A percentile compares a stretch with the other conserved stretches of the same genome.
Evolutionary conservation across 805 yeast species (phyloP).

Genomic region (Schwanniomyces polymorphus): DNA sequence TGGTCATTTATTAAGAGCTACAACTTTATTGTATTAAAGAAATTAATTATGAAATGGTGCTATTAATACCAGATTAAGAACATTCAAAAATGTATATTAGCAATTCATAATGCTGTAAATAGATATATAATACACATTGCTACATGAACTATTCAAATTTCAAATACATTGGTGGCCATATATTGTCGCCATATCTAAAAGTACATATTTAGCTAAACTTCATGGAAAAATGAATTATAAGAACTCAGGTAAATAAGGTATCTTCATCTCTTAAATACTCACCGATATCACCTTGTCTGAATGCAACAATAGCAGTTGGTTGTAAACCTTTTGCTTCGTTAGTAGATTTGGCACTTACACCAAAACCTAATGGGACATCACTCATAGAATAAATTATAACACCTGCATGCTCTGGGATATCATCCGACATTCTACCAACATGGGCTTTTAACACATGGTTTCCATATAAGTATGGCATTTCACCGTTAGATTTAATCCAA

Average conservation of each 20-base stretch:
- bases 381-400: conserved; percentile 87
- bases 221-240: not conserved
- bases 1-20: conserved; percentile 30
- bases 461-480: conserved; percentile 97
- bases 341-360: conserved; percentile 90
- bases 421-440: conserved; percentile 94
- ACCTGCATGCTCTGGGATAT: conserved; percentile 97
- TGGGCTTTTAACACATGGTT: conserved; percentile 97
- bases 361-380: conserved; percentile 93
- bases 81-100: not conserved
- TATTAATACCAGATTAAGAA: not conserved
- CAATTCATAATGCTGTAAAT: conserved; percentile 6
- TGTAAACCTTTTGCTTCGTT: conserved; percentile 82
- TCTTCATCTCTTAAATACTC: conserved; percentile 98
- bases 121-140: conserved; percentile 3
- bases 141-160: not conserved
- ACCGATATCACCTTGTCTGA: conserved; percentile 96
- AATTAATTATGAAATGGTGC: not conserved
- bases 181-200: conserved; percentile 1
- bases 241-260: conserved; percentile 73
- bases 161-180: not conserved
- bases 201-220: not conserved
- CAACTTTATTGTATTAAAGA: conserved; percentile 22
- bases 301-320: conserved; percentile 93
- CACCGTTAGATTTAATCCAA: conserved; percentile 97